phyloP scores from a whole-genome alignment of 768 basidiomycete species.

The Kwoniella sp. region DNA sequence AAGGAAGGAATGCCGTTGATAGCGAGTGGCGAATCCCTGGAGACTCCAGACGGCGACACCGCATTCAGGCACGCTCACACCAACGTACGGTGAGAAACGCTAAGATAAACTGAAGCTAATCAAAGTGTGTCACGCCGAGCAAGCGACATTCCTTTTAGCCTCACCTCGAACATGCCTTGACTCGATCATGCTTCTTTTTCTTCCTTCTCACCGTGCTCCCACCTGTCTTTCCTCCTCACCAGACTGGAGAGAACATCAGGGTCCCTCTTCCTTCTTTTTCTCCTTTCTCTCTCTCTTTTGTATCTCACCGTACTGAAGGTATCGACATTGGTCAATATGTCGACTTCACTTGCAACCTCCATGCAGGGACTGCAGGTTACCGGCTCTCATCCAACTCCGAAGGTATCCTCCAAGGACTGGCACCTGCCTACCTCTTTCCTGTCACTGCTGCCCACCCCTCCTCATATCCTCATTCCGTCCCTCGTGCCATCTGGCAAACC shows the following conservation, averaged over 20 bases:
- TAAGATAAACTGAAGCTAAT: background rate
- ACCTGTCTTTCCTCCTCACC: background rate
- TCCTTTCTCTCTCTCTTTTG: background rate
- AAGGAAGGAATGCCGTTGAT: background rate
- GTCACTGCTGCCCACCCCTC: conserved; percentile 14
- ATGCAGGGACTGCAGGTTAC: conserved; percentile 7
- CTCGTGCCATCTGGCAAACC: conserved; percentile 12
- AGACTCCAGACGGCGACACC: background rate
- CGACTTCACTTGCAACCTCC: conserved; percentile 5
- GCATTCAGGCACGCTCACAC: background rate
- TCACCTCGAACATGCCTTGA: background rate
- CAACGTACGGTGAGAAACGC: background rate
- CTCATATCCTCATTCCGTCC: background rate
- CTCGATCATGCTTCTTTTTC: background rate
- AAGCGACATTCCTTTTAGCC: background rate
- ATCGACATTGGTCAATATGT: conserved; percentile 3
- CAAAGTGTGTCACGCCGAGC: no score
- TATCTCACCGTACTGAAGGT: background rate
- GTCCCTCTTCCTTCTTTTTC: background rate
- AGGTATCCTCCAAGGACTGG: conserved; percentile 17
- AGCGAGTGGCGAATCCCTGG: background rate
- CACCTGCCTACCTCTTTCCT: conserved; percentile 14
- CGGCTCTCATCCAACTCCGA: background rate
- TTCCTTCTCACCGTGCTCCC: background rate
- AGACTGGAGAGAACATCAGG: background rate